Evolutionary conservation across 257 asterid genomes (phyloP).

Genomic region (Buddleja alternifolia): DNA sequence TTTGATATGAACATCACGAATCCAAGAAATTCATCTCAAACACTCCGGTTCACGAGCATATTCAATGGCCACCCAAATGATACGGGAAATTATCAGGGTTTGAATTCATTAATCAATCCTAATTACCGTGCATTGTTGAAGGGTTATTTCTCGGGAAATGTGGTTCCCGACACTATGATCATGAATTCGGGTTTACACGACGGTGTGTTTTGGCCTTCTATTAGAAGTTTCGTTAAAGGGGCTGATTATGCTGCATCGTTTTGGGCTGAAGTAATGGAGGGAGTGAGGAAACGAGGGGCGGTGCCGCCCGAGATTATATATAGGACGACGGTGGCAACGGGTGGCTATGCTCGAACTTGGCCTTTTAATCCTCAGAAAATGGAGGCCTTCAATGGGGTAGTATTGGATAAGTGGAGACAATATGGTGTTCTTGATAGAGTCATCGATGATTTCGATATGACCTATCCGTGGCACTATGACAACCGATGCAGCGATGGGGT

Average conservation of each 20-base stretch:
- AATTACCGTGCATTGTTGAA: constrained; percentile 50
- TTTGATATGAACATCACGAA: constrained; percentile 73
- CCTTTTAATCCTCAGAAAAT: constrained; percentile 75
- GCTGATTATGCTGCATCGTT: constrained; percentile 68
- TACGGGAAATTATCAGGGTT: constrained; percentile 64
- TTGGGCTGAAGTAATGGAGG: constrained; percentile 63
- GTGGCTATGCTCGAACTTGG: constrained; percentile 68
- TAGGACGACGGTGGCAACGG: constrained; percentile 75
- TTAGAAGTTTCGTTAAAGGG: constrained; percentile 57
- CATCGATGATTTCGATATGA: constrained; percentile 81
- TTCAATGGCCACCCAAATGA: constrained; percentile 76
- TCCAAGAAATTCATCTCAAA: constrained; percentile 61
- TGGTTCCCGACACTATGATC: constrained; percentile 73
- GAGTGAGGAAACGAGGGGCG: constrained; percentile 44
- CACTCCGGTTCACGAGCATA: constrained; percentile 70
- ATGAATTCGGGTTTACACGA: constrained; percentile 96
- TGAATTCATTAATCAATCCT: constrained; percentile 53
- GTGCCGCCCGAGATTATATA: constrained; percentile 61
- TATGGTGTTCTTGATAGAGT: constrained; percentile 48
- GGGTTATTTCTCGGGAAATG: constrained; percentile 48
- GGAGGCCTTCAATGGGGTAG: constrained; percentile 89
- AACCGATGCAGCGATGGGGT: constrained; percentile 89
- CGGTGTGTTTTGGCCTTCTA: constrained; percentile 61
- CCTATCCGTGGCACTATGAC: constrained; percentile 90
- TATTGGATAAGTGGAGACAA: constrained; percentile 70